Percentiles rank a stretch among this genome's conserved stretches.
Conservation (phyloP, 495 filamentous ascomycete genomes). For the Chaetomium tenue region DNA sequence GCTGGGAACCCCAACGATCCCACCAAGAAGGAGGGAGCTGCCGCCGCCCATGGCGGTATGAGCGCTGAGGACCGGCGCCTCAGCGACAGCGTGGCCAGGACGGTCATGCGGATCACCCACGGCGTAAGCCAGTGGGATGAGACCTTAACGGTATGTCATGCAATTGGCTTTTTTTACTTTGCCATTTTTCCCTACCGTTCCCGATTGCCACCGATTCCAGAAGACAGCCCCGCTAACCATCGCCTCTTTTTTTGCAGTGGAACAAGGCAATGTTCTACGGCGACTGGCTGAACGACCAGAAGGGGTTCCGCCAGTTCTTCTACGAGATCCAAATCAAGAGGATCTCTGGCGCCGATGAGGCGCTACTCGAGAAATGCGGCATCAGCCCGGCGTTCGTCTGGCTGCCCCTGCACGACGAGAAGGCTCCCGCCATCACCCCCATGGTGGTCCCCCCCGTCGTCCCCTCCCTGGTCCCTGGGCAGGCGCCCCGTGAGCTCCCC, state of each 20-base stretch:
- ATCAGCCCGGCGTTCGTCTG: constrained; percentile 20
- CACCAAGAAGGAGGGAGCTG: not conserved
- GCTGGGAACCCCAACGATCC: constrained; percentile 25
- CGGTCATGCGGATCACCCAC: constrained; percentile 11
- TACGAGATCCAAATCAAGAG: constrained; percentile 35
- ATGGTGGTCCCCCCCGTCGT: not conserved
- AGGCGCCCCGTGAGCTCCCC: constrained; percentile 7
- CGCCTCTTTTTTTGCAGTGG: constrained; percentile 22
- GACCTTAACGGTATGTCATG: not conserved
- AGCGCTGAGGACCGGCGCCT: constrained; percentile 8
- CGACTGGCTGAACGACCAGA: constrained; percentile 24
- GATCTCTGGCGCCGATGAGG: constrained; percentile 27
- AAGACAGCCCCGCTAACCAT: not conserved
- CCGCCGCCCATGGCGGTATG: constrained; percentile 5
- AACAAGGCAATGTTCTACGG: constrained; percentile 27
- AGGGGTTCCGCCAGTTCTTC: constrained; percentile 23
- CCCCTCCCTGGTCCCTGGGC: not conserved
- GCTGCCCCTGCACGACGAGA: constrained; percentile 18
- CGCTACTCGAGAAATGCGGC: constrained; percentile 21
- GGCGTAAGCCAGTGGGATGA: constrained; percentile 10
- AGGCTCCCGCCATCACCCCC: constrained; percentile 9
- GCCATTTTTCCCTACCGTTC: constrained; percentile 2
- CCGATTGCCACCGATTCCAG: not conserved
- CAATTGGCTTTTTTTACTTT: not conserved
- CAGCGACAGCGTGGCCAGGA: constrained; percentile 12